Percentiles rank a stretch among this genome's conserved stretches.
Evolutionary conservation across 78 protist genomes (phyloP).

Genomic region (Pigoraptor vietnamica): DNA sequence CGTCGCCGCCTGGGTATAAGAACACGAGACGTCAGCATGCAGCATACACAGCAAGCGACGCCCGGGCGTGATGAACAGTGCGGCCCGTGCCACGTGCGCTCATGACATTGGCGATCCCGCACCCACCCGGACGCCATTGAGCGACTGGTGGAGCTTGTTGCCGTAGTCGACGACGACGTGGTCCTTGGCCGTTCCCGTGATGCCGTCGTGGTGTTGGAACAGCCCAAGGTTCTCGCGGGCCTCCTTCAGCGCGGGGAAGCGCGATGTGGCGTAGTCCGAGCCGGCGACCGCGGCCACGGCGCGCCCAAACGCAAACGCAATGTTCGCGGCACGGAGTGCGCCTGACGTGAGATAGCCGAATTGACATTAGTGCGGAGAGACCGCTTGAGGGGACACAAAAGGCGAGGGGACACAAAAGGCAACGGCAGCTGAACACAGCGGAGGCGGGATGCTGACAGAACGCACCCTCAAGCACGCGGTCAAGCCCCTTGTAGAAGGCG

Average conservation of each 20-base stretch:
- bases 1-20: not conserved
- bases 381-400: too few relatives aligned
- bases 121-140: not conserved
- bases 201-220: conserved; percentile 60
- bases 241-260: not conserved
- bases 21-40: too few relatives aligned
- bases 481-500: conserved; percentile 33
- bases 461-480: conserved; percentile 16
- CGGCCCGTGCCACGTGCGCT: too few relatives aligned
- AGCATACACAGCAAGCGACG: too few relatives aligned
- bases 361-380: not conserved
- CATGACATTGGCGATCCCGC: too few relatives aligned
- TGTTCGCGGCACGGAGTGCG: not conserved
- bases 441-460: not conserved
- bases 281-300: not conserved
- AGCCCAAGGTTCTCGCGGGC: conserved; percentile 9
- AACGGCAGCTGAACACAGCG: too few relatives aligned
- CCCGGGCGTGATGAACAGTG: too few relatives aligned
- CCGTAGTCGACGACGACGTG: conserved; percentile 40
- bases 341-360: not conserved
- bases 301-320: not conserved
- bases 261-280: not conserved
- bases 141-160: conserved; percentile 8
- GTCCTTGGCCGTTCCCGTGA: conserved; percentile 61
- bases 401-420: too few relatives aligned